Percentiles rank a stretch among this genome's conserved stretches.
phyloP scores from a whole-genome alignment of 371 early-diverging fungal species.

The Syncephalastrum sp. region DNA sequence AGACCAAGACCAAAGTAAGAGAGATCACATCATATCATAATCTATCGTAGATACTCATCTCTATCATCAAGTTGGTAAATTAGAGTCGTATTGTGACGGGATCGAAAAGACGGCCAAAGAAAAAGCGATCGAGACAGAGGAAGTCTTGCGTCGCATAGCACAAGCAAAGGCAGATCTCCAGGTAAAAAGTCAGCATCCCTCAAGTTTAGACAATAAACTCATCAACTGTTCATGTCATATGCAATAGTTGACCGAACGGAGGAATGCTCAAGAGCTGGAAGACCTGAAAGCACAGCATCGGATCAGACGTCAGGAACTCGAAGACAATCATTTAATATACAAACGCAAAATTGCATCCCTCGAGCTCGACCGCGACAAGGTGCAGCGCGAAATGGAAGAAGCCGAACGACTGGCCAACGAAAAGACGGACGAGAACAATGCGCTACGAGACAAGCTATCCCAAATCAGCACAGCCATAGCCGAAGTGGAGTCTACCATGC shows the following conservation, averaged over 20 bases:
- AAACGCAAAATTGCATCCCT: conserved; percentile 22
- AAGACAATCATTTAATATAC: conserved; percentile 31
- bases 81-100: conserved; percentile 24
- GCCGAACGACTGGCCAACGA: conserved; percentile 13
- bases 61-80: conserved; percentile 20
- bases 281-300: conserved; percentile 30
- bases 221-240: neutral
- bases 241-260: conserved; percentile 17
- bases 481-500: too few relatives aligned
- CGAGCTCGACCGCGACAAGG: conserved; percentile 27
- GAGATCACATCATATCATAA: neutral
- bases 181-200: conserved; percentile 10
- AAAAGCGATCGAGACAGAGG: conserved; percentile 31
- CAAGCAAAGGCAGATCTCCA: conserved; percentile 23
- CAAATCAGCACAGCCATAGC: too few relatives aligned
- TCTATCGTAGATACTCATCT: neutral
- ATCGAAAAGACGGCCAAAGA: conserved; percentile 24
- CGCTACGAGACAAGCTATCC: too few relatives aligned
- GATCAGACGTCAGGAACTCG: conserved; percentile 31
- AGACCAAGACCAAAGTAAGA: conserved; percentile 26
- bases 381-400: conserved; percentile 11
- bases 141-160: conserved; percentile 25
- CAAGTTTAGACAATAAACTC: neutral
- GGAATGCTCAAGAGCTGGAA: conserved; percentile 24
- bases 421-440: conserved; percentile 8